Base-by-base conservation (phyloP, 495 filamentous ascomycete genomes). In the Melanomma pulvis-pyrius region DNA sequence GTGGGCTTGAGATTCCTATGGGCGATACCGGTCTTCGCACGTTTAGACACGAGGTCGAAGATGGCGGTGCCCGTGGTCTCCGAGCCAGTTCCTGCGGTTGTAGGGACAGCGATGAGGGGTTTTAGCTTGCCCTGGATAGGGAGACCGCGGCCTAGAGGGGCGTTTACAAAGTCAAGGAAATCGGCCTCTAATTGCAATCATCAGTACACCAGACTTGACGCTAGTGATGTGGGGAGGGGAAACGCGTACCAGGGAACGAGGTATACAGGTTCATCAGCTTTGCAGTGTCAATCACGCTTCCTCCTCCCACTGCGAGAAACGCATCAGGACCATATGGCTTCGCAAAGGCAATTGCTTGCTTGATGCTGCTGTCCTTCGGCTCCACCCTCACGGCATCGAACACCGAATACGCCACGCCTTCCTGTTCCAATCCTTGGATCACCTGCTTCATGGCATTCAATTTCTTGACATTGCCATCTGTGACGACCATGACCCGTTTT, bases 231-330 rank as follows among this genome's bases (percentile, higher is more conserved):
- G 3, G 39, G 39, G 39, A 53, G 28, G 32, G 8, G 41, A 21
- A 44, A 30, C 9, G 26, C 65, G 21, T 61, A 75, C 73, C 69
- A 0, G 92, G 92, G 77, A 87, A 96, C 74, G 84, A 87, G 0
- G 87, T 89, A 78, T 97, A 98, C 0, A 98, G 85, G 75, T 98
- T 98, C 92, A 98, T 97, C 25, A 98, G 82, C 79, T 98, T 98
- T 34, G 94, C 93, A 0, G 94, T 98, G 79, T 98, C 94, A 70
- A 98, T 98, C 39, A 97, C 81, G 57, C 72, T 76, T 26, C 81
- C 81, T 47, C 82, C 87, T 70, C 94, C 94, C 12, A 98, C 93
- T 22, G 94, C 94, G 2, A 98, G 82, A 74, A 93, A 96, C 21
- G 92, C 91, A 79, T 97, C 93, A 0, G 92, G 89, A 9, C 81